phyloP scores from a whole-genome alignment of 352 stramenopile species.

The Pythium periplocum region DNA sequence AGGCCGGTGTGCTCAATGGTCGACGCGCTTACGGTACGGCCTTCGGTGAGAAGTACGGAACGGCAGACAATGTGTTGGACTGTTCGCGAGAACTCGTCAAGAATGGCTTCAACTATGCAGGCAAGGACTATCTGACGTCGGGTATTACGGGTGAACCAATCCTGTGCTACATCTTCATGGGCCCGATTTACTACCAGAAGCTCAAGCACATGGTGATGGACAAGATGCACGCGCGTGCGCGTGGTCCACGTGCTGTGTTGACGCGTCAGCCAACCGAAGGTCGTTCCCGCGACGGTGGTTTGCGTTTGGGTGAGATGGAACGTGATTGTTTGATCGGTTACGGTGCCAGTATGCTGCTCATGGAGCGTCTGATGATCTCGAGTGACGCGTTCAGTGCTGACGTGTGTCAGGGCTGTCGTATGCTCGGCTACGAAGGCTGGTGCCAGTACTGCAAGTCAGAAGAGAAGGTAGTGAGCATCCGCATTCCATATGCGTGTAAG shows the following conservation, averaged over 20 bases:
- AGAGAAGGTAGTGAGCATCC: constrained; percentile 97
- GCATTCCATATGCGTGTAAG: constrained; percentile 99
- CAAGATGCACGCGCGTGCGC: constrained; percentile 98
- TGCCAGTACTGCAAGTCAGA: constrained; percentile 98
- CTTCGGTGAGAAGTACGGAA: constrained; percentile 98
- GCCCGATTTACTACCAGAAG: constrained; percentile 99
- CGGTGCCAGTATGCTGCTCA: constrained; percentile 98
- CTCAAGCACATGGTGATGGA: constrained; percentile 99
- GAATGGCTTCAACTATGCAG: constrained; percentile 98
- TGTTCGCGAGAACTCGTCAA: constrained; percentile 93
- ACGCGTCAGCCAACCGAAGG: constrained; percentile 99
- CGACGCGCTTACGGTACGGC: constrained; percentile 97
- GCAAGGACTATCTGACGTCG: constrained; percentile 96
- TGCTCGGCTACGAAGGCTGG: constrained; percentile 97
- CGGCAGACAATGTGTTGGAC: constrained; percentile 89
- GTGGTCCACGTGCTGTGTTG: constrained; percentile 92
- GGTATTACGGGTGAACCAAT: constrained; percentile 96
- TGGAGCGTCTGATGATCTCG: constrained; percentile 99
- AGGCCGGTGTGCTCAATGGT: constrained; percentile 96
- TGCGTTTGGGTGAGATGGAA: constrained; percentile 99
- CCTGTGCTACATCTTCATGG: constrained; percentile 99
- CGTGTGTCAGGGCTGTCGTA: constrained; percentile 96
- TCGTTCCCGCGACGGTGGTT: constrained; percentile 94
- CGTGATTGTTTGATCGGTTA: constrained; percentile 99
- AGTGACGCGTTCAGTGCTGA: constrained; percentile 98